Base-by-base conservation (phyloP, 345 rosid species). In the Eucalyptus melliodora region DNA sequence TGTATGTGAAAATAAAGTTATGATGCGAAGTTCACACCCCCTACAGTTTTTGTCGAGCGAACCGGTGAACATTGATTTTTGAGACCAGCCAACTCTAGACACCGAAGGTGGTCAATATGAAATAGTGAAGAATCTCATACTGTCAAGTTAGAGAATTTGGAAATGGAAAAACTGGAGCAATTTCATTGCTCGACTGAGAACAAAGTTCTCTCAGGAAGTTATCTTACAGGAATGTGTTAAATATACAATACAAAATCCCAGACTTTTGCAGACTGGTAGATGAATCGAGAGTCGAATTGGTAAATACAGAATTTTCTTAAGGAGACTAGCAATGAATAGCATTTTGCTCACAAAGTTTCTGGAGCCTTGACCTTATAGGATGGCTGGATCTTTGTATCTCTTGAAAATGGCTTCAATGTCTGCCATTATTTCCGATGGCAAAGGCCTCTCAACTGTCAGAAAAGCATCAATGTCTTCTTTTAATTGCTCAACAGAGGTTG, bases 391-490 rank as follows among this genome's bases (percentile, higher is more conserved):
- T 89, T 89, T 96, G 93, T 93, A 94, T 94, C 93, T 95, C 93
- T 90, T 94, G 94, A 94, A 96, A 42, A 95, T 90, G 16, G 91
- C 53, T 88, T 96, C 99, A 53, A 96, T 93, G 88, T 93, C 98
- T 44, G 92, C 95, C 96, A 91, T 92, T 42, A 96, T 91, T 93
- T 96, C 95, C 1, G 91, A 88, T 11, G 97, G 93, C 90, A 96
- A 92, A 3, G 97, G 99, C 89, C 97, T 92, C 87, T 93, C 93
- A 7, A 95, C 93, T 59, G 92, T 90, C 87, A 95, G 77, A 91
- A 96, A 95, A 88, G 97, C 97, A 91, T 95, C 97, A 10, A 96
- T 94, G 87, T 97, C 97, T 93, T 97, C 99, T 89, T 95, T 95
- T 11, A 96, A 92, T 85, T 97, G 99, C 42, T 93, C 94, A 2